Base-by-base conservation (phyloP, 164 flowering plant genomes). In the Echeveria elegans region DNA sequence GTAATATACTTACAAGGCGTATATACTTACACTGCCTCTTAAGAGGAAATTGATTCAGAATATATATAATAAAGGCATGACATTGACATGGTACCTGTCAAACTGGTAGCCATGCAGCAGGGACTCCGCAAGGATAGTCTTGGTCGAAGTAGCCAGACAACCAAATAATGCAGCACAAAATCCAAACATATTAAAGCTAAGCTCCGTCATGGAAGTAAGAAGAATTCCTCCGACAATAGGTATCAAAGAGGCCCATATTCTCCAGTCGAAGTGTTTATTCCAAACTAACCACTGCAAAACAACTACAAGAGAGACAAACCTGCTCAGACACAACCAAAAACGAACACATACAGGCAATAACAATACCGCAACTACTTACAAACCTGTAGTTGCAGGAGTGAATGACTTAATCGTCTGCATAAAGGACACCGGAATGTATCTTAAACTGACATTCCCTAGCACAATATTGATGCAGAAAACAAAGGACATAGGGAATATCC, bases 321-420 rank as follows among this genome's bases (percentile, higher is more conserved):
- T 12, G 37, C 37, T 32, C 41, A 32, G 18, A 15, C 4, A 63
- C 29, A 21, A 37, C 16, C 58, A 40, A 50, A 65, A 10, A 45
- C 6, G 31, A 62, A 61, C 11, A 34, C 3, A 34, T 34, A 34
- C 7, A 34, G 5, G 7, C 7, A 34, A 3, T 34, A 34, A 34
- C 37, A 34, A 15, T 69, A 66, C 23, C 84, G 70, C 26, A 5
- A 50, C n/a, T n/a, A 50, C 1, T 50, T n/a, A 56, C 19, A 12
- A 61, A 93, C 98, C 98, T 83, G 98, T 93, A 64, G 98, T 93
- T 72, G 98, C 98, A 69, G 98, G 98, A 70, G 97, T 93, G 73
- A 93, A 93, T 0, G 98, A 93, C 78, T 93, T 93, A 65, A 93
- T 90, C 10, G 98, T 93, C 78, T 93, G 98, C 98, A 93, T 93